Conservation (phyloP, 108 stramenopile species). For the Cyclostephanos tholiformis region DNA sequence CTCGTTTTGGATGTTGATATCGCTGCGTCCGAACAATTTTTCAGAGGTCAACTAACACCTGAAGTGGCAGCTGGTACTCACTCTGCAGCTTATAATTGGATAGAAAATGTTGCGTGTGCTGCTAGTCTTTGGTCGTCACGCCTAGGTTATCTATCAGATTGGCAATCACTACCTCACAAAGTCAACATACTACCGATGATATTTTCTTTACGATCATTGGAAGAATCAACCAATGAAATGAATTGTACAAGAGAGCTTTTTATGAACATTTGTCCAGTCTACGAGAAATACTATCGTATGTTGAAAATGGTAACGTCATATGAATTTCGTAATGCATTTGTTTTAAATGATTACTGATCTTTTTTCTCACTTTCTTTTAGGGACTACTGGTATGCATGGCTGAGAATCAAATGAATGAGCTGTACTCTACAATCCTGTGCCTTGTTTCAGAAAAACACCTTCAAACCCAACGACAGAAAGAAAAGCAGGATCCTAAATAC, state of each 20-base stretch:
- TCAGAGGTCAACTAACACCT: not conserved
- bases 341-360: not conserved
- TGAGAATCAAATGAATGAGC: slow-evolving; percentile 65
- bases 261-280: slow-evolving; percentile 66
- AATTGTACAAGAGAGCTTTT: too few relatives aligned
- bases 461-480: slow-evolving; percentile 43
- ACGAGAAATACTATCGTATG: slow-evolving; percentile 77
- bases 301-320: slow-evolving; percentile 43
- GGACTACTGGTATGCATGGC: slow-evolving; percentile 64
- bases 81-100: not conserved
- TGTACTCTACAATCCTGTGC: slow-evolving; percentile 60
- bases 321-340: not conserved
- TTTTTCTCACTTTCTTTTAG: slow-evolving; percentile 1
- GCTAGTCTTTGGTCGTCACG: slow-evolving; percentile 1
- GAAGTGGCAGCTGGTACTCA: not conserved
- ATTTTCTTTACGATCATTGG: too few relatives aligned
- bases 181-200: too few relatives aligned
- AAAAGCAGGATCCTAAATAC: too few relatives aligned
- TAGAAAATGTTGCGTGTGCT: not conserved
- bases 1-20: not conserved
- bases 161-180: slow-evolving; percentile 4
- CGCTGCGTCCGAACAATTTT: not conserved
- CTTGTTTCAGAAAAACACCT: slow-evolving; percentile 57
- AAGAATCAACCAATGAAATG: too few relatives aligned
- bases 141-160: slow-evolving; percentile 6